phyloP scores from a whole-genome alignment of 2,329 filamentous ascomycete species.

The Aspergillus sclerotialis region DNA sequence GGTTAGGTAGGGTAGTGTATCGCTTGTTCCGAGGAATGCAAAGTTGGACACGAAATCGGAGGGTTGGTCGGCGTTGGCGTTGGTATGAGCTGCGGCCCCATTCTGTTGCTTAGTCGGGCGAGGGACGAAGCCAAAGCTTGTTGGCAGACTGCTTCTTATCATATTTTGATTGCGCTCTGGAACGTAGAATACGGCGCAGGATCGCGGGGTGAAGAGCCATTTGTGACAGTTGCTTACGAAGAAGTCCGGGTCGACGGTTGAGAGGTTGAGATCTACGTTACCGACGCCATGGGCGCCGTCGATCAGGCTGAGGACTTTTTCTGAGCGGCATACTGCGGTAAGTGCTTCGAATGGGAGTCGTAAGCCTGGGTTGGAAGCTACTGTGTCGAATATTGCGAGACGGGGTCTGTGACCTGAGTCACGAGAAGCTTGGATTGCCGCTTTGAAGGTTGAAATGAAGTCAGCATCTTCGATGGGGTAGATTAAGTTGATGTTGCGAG shows the following conservation, averaged over 20 bases:
- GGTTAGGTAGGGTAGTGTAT: slow-evolving; percentile 63
- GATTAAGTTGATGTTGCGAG: slow-evolving; percentile 43
- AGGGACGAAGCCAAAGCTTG: slow-evolving; percentile 64
- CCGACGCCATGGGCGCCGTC: slow-evolving; percentile 77
- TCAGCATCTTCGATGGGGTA: slow-evolving; percentile 65
- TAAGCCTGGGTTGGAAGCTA: slow-evolving; percentile 67
- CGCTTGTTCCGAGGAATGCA: slow-evolving; percentile 62
- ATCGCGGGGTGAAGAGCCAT: slow-evolving; percentile 71
- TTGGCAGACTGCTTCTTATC: slow-evolving; percentile 65
- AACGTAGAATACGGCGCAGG: slow-evolving; percentile 70
- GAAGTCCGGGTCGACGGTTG: slow-evolving; percentile 65
- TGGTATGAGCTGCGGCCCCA: no score
- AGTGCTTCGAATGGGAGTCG: slow-evolving; percentile 66
- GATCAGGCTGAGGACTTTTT: slow-evolving; percentile 61
- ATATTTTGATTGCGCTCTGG: slow-evolving; percentile 64
- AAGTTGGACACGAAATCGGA: slow-evolving; percentile 52
- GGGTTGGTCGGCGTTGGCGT: slow-evolving; percentile 69
- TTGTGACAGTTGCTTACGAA: slow-evolving; percentile 78
- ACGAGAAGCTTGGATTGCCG: no score
- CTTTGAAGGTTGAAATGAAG: no score
- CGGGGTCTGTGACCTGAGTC: no score
- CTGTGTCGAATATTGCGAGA: slow-evolving; percentile 74
- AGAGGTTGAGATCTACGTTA: slow-evolving; percentile 62
- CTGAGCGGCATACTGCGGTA: slow-evolving; percentile 53
- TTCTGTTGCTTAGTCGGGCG: slow-evolving; percentile 4